Conservation (phyloP, 306 rosid genomes). For the Gynostemma pentaphyllum region DNA sequence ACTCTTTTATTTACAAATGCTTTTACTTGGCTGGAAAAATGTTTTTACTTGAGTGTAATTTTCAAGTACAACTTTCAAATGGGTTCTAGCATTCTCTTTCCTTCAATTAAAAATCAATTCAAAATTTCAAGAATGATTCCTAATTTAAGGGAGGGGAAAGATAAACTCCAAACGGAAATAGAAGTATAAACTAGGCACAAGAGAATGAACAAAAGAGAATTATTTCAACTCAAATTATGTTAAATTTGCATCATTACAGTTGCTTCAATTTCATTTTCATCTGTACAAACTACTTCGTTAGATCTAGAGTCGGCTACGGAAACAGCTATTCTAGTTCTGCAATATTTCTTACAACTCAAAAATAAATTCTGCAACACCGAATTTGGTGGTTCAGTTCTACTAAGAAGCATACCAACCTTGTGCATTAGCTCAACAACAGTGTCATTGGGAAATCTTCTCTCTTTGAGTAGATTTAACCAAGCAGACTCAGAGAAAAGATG, state of each 20-base stretch:
- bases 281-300: constrained; percentile 13
- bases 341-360: constrained; percentile 41
- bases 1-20: too few relatives aligned
- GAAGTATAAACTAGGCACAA: neutral
- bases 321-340: constrained; percentile 11
- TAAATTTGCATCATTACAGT: neutral
- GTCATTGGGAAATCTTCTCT: constrained; percentile 41
- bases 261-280: constrained; percentile 18
- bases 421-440: constrained; percentile 35
- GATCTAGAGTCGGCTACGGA: constrained; percentile 17
- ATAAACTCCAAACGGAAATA: too few relatives aligned
- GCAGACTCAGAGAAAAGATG: constrained; percentile 50
- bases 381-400: constrained; percentile 24
- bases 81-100: too few relatives aligned
- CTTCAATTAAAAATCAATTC: too few relatives aligned
- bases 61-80: too few relatives aligned
- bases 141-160: too few relatives aligned
- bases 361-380: constrained; percentile 38
- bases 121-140: too few relatives aligned
- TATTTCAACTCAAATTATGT: neutral
- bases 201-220: neutral
- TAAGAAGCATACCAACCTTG: constrained; percentile 26
- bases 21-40: too few relatives aligned
- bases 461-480: constrained; percentile 54
- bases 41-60: too few relatives aligned